These are phyloP conservation scores for Pyrus communis DNA, from an alignment of 306 rosid species.

Conservation along the genomic window DNA sequence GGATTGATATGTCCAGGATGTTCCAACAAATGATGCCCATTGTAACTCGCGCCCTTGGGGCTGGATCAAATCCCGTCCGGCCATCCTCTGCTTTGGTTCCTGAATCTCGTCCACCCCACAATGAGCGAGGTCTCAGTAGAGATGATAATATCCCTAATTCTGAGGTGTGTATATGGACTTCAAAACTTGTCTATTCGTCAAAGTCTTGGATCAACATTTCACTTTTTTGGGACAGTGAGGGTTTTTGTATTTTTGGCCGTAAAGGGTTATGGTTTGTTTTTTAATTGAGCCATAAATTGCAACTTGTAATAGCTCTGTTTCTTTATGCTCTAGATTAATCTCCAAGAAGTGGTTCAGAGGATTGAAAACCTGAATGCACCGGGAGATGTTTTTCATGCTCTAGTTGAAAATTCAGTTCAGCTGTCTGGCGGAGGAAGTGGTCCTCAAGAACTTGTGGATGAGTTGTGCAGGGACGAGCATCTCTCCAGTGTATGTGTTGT, in stretches of 20 bases:
- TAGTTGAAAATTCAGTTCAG: constrained; percentile 62
- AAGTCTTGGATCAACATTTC: neutral
- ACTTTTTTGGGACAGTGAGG: neutral
- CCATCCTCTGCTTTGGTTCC: constrained; percentile 38
- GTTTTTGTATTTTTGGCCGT: neutral
- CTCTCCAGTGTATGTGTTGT: constrained; percentile 52
- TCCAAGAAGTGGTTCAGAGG: constrained; percentile 50
- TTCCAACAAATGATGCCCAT: constrained; percentile 97
- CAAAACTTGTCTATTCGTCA: neutral
- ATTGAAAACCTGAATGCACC: constrained; percentile 46
- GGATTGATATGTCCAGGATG: constrained; percentile 76
- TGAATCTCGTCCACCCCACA: constrained; percentile 20
- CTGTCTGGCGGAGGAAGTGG: constrained; percentile 39
- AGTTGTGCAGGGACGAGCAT: constrained; percentile 57
- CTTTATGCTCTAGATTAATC: constrained; percentile 35
- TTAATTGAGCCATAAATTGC: neutral
- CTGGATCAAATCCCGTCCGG: constrained; percentile 38
- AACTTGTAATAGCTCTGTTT: neutral
- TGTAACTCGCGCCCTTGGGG: constrained; percentile 70
- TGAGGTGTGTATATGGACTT: constrained; percentile 48
- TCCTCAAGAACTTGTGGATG: constrained; percentile 50
- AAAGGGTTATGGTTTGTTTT: neutral
- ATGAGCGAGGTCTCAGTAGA: constrained; percentile 21
- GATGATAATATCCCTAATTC: constrained; percentile 37
- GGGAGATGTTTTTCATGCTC: constrained; percentile 52